A percentile compares a stretch with the other conserved stretches of the same genome.
phyloP scores from a whole-genome alignment of 768 basidiomycete species.

The Tricholoma sp. region DNA sequence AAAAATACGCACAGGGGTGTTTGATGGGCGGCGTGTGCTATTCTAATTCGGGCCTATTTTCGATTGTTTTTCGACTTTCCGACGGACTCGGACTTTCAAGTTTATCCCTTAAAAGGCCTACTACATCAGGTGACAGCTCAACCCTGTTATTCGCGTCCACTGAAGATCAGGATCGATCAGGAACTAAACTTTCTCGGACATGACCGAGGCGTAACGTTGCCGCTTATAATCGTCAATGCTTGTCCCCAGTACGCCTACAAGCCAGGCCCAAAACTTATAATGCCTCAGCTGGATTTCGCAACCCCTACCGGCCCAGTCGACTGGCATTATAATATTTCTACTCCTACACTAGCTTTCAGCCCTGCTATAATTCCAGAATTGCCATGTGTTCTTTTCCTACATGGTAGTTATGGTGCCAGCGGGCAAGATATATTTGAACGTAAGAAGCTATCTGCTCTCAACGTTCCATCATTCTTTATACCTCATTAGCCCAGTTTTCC shows the following conservation, averaged over 20 bases:
- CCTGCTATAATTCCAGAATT: constrained; percentile 25
- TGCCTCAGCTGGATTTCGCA: constrained; percentile 27
- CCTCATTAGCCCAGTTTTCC: constrained; percentile 25
- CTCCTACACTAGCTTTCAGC: constrained; percentile 24
- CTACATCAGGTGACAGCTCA: too few relatives aligned
- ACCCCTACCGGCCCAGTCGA: constrained; percentile 24
- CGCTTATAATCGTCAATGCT: not conserved
- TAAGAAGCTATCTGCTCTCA: constrained; percentile 13
- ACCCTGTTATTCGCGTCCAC: too few relatives aligned
- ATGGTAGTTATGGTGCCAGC: constrained; percentile 25
- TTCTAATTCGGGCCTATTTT: too few relatives aligned
- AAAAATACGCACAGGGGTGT: too few relatives aligned
- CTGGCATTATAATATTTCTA: constrained; percentile 32
- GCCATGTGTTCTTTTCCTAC: constrained; percentile 34
- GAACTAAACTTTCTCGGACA: too few relatives aligned
- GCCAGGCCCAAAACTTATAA: constrained; percentile 3
- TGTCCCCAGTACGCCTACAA: too few relatives aligned
- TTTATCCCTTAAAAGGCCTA: too few relatives aligned
- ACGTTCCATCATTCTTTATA: not conserved
- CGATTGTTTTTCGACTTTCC: too few relatives aligned
- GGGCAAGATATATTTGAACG: constrained; percentile 28
- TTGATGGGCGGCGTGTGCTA: too few relatives aligned
- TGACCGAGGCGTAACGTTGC: too few relatives aligned
- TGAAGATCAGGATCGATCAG: too few relatives aligned
- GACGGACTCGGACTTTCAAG: too few relatives aligned